A percentile compares a stretch with the other conserved stretches of the same genome.
phyloP scores from a whole-genome alignment of 2,329 filamentous ascomycete genomes.

The Penicillium sp. region DNA sequence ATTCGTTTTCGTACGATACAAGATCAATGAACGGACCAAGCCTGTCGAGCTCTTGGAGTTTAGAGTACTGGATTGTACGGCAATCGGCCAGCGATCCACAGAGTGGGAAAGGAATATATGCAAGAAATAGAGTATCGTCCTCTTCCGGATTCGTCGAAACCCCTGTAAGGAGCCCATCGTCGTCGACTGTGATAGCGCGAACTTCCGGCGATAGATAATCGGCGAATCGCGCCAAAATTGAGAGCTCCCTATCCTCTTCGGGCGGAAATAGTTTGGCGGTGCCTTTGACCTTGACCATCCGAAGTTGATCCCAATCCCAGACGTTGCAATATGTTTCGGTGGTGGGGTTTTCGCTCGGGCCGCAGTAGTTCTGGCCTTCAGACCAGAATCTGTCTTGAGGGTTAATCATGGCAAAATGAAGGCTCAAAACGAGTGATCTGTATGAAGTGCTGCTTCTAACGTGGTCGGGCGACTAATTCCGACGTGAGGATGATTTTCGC shows the following conservation, averaged over 20 bases:
- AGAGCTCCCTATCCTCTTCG: slow-evolving; percentile 14
- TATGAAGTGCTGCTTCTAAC: too few relatives aligned
- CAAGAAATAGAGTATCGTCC: slow-evolving; percentile 15
- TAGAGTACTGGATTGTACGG: slow-evolving; percentile 13
- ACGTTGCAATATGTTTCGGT: slow-evolving; percentile 19
- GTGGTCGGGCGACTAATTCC: too few relatives aligned
- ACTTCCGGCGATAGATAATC: slow-evolving; percentile 20
- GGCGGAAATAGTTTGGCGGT: slow-evolving; percentile 21
- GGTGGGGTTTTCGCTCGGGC: slow-evolving; percentile 10
- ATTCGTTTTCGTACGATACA: slow-evolving; percentile 4
- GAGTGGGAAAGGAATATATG: slow-evolving; percentile 15
- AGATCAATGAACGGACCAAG: slow-evolving; percentile 18
- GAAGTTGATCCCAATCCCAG: slow-evolving; percentile 25
- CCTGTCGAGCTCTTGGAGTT: slow-evolving; percentile 18
- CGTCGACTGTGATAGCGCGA: slow-evolving; percentile 17
- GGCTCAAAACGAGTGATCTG: too few relatives aligned
- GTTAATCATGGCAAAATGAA: neutral
- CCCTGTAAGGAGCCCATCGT: slow-evolving; percentile 17
- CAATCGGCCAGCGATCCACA: slow-evolving; percentile 11
- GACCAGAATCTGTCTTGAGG: slow-evolving; percentile 10
- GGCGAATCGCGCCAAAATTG: slow-evolving; percentile 15
- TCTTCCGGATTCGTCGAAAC: slow-evolving; percentile 20
- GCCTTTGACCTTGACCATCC: slow-evolving; percentile 22
- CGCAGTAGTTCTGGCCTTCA: slow-evolving; percentile 15
- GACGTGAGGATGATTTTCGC: too few relatives aligned